Base-by-base conservation (phyloP, 371 early-diverging fungal species). In the Modicella reniformis region DNA sequence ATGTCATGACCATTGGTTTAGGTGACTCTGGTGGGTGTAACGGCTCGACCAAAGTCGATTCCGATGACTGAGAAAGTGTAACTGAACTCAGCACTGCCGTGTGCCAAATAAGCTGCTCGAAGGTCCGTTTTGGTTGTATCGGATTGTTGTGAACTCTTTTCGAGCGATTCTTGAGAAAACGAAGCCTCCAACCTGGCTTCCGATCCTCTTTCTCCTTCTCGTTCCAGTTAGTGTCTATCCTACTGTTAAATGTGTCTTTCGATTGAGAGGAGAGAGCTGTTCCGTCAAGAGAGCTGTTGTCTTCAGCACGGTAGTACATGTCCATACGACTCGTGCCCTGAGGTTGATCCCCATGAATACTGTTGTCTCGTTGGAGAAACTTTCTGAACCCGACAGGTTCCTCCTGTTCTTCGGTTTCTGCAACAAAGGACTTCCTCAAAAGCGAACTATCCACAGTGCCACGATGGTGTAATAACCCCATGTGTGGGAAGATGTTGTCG, bases 271-370 rank as follows among this genome's bases (percentile, higher is more conserved):
- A 15, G 28, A 40, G 40, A 40, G 57, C 21, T 25, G 9, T 17
- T 17, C 19, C 17, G 37, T 13, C 37, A 37, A 37, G 37, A n/a
- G n/a, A n/a, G n/a, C n/a, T n/a, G 37, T 13, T 37, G 17, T 33
- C 37, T 33, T 57, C 25, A 40, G 25, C 6, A 29, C 33, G 56
- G 33, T 65, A 65, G 17, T 13, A 19, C 3, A 25, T 65, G 9
- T 65, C 65, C 65, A 65, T 65, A 5, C 65, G 65, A 10, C 65
- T 63, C 41, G 40, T 52, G 32, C 4, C 7, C 19, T 6, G 55
- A 29, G 29, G 53, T 26, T 9, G 53, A 17, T 13, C 37, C 13
- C 37, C 37, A 13, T 37, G 6, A 13, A 8, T 37, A 13, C 13
- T 37, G 37, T 37, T 37, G 37, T 37, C 37, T 13, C 13, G 37